phyloP scores from a whole-genome alignment of 2,329 filamentous ascomycete genomes.

The Huntiella savannae region DNA sequence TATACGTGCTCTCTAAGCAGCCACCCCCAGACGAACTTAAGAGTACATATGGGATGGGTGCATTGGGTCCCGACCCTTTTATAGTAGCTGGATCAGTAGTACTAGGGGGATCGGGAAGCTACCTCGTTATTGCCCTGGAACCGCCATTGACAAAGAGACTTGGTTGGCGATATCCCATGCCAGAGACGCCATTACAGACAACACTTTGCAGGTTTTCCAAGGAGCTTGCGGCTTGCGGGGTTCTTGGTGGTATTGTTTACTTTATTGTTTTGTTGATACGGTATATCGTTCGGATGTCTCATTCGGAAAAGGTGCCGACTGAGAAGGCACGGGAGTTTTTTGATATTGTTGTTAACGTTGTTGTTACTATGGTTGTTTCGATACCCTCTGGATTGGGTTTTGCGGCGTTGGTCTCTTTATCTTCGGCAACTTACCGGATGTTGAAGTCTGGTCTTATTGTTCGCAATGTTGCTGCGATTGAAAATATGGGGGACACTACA shows the following conservation, averaged over 20 bases:
- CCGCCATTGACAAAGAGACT: constrained; percentile 44
- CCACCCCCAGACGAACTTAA: constrained; percentile 1
- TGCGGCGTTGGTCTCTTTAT: constrained; percentile 40
- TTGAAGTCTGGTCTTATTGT: constrained; percentile 44
- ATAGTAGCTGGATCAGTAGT: constrained; percentile 66
- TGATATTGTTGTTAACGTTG: constrained; percentile 19
- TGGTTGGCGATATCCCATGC: constrained; percentile 49
- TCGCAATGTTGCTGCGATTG: constrained; percentile 37
- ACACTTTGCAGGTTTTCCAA: constrained; percentile 63
- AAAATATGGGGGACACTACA: constrained; percentile 46
- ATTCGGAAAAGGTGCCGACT: constrained; percentile 17
- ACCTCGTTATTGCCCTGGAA: constrained; percentile 56
- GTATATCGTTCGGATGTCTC: constrained; percentile 19
- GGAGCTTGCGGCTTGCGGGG: constrained; percentile 38
- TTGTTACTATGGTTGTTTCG: constrained; percentile 40
- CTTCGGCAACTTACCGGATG: constrained; percentile 44
- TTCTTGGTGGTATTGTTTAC: constrained; percentile 23
- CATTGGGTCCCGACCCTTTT: constrained; percentile 44
- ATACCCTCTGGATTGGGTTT: constrained; percentile 42
- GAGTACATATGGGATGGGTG: neutral
- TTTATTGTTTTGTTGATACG: constrained; percentile 24
- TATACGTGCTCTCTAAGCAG: constrained; percentile 48
- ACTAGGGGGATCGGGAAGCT: constrained; percentile 55
- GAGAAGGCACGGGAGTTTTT: constrained; percentile 38
- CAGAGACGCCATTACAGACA: constrained; percentile 59